Evolutionary conservation across 345 rosid species (phyloP).

Genomic region (Raphanus sativus): DNA sequence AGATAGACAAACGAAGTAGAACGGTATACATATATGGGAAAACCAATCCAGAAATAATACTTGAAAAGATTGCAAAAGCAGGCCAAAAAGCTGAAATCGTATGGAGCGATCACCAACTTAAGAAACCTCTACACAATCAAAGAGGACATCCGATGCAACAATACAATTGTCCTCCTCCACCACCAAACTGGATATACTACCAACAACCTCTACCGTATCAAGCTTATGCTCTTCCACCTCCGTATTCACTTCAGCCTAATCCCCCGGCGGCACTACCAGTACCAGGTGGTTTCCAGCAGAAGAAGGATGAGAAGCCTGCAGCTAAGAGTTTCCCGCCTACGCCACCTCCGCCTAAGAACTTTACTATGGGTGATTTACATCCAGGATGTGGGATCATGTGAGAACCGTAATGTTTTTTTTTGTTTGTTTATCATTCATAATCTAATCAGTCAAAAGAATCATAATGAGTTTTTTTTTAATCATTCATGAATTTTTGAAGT

Average conservation of each 20-base stretch:
- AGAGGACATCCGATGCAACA: conserved; percentile 5
- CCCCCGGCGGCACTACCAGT: background rate
- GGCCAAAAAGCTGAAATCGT: conserved; percentile 3
- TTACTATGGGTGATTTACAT: conserved; percentile 28
- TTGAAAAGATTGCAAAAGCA: conserved; percentile 1
- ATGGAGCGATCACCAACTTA: conserved; percentile 1
- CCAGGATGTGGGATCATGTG: background rate
- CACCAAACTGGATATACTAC: background rate
- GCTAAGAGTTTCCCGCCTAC: conserved; percentile 28
- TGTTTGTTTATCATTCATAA: background rate
- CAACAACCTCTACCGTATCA: background rate
- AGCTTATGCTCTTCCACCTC: conserved; percentile 1
- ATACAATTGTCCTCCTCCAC: conserved; percentile 5
- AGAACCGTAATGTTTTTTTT: background rate
- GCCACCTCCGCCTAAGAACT: conserved; percentile 28
- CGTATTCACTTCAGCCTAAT: conserved; percentile 11
- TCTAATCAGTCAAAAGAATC: background rate
- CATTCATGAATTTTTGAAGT: background rate
- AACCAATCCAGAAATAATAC: conserved; percentile 8
- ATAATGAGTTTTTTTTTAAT: background rate
- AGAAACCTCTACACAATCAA: background rate
- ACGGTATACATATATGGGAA: conserved; percentile 14
- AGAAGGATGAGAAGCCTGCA: background rate
- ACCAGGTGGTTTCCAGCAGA: background rate
- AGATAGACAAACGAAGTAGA: background rate